Conservation (phyloP, 352 stramenopile species). For the Peronospora tabacina region DNA sequence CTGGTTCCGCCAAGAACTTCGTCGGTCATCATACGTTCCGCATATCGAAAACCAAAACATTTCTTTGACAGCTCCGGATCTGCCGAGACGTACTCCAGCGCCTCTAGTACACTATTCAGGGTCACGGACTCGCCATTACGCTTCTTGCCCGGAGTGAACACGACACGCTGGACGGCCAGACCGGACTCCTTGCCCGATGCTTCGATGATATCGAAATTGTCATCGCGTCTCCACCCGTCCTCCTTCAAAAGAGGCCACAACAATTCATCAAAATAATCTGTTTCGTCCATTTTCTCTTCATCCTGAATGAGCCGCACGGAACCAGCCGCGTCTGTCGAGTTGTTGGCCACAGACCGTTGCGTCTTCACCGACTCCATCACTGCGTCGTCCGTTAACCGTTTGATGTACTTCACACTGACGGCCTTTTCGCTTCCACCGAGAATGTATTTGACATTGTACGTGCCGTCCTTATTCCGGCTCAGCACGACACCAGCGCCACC, state of each 20-base stretch:
- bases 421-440: constrained; percentile 69
- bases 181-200: constrained; percentile 32
- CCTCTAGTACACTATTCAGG: constrained; percentile 46
- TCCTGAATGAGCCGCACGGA: constrained; percentile 26
- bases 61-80: constrained; percentile 41
- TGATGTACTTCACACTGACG: constrained; percentile 52
- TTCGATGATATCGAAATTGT: constrained; percentile 48
- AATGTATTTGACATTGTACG: constrained; percentile 82
- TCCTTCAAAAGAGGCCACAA: constrained; percentile 73
- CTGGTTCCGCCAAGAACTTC: constrained; percentile 29
- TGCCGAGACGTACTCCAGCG: constrained; percentile 48
- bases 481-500: constrained; percentile 53
- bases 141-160: constrained; percentile 30
- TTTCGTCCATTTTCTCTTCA: constrained; percentile 40
- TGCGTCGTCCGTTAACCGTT: constrained; percentile 55
- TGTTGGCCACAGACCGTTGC: constrained; percentile 22
- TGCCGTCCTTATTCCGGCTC: constrained; percentile 49
- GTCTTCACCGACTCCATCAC: constrained; percentile 74
- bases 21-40: constrained; percentile 36
- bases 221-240: constrained; percentile 57
- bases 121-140: constrained; percentile 19
- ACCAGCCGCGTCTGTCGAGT: constrained; percentile 11
- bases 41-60: constrained; percentile 66
- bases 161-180: constrained; percentile 30
- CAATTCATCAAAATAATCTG: constrained; percentile 73